These are phyloP conservation scores for Streptanthus diversifolius DNA, from an alignment of 345 rosid species.

Conservation along the genomic window DNA sequence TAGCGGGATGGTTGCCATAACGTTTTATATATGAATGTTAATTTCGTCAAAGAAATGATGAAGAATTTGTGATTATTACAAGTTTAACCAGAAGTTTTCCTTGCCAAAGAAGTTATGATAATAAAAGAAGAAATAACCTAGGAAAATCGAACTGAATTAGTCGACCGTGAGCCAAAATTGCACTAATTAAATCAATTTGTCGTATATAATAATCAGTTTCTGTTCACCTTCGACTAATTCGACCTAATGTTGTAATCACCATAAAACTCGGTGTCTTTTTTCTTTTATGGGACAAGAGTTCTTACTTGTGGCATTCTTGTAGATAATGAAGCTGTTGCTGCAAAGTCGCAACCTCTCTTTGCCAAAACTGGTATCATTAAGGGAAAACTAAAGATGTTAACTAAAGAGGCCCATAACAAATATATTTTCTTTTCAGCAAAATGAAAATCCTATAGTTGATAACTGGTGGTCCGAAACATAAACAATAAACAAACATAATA, in stretches of 20 bases:
- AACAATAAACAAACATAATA: no score
- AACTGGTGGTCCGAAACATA: no score
- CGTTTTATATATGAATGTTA: background rate
- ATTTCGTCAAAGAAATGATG: background rate
- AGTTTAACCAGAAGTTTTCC: background rate
- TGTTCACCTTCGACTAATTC: background rate
- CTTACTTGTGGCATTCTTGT: slow-evolving; percentile 71
- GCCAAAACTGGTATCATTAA: slow-evolving; percentile 60
- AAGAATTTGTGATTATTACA: background rate
- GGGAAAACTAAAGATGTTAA: background rate
- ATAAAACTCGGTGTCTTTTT: background rate
- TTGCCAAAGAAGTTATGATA: background rate
- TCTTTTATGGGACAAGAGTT: background rate
- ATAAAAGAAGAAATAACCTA: background rate
- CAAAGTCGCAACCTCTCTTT: slow-evolving; percentile 64
- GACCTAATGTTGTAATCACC: background rate
- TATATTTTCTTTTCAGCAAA: background rate
- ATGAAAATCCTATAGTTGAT: no score
- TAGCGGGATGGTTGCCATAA: background rate
- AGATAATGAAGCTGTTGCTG: slow-evolving; percentile 62
- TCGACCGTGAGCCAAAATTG: background rate
- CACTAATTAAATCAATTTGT: background rate
- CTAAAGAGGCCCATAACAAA: background rate
- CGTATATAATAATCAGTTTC: background rate
- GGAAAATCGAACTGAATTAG: background rate